Evolutionary conservation across 805 yeast species (phyloP), one percentile per base, ranked within the genome.

Genomic region (Pichia californica): DNA sequence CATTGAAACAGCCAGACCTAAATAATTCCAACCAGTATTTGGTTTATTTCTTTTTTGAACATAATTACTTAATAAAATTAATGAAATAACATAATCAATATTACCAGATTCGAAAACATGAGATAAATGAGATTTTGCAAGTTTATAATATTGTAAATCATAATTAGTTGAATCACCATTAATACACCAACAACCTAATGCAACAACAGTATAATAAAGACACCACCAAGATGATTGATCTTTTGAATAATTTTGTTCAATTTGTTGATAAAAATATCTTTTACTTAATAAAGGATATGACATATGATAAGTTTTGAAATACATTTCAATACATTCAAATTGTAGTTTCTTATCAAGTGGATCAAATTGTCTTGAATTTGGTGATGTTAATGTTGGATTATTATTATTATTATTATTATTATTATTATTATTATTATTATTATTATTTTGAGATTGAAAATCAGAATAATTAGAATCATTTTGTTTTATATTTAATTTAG

Each of bases 121-220:
- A 20, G 28, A 63, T 33, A 79, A 48, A 44, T 62, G 61, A 10
- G 64, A 60, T 56, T 74, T 70, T 18, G 81, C 80, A 47, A 73
- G 66, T 38, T 71, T 71, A 52, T 77, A 82, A 47, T 79, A 81
- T 36, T 72, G 64, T 29, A 77, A 48, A 53, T 81, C 85, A 32
- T 71, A 64, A 43, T 68, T 69, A 2, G 74, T 64, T 15, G 67
- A 57, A 48, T 78, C 82, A 13, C 81, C 81, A 51, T 74, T 70
- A 10, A 72, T 49, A 55, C 83, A 77, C 82, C 84, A 81, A 20
- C 84, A 73, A 14, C 88, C 88, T n/a, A 82, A 60, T 0, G 84
- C 83, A 23, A 80, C 57, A 0, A 81, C 77, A 0, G 81, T 70
- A 52, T 79, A 74, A 33, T 77, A 57, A 27, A 82, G 52, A 19